Percentiles rank a stretch among this genome's conserved stretches.
Conservation (phyloP, 345 rosid genomes). For the Ceriops zippeliana region DNA sequence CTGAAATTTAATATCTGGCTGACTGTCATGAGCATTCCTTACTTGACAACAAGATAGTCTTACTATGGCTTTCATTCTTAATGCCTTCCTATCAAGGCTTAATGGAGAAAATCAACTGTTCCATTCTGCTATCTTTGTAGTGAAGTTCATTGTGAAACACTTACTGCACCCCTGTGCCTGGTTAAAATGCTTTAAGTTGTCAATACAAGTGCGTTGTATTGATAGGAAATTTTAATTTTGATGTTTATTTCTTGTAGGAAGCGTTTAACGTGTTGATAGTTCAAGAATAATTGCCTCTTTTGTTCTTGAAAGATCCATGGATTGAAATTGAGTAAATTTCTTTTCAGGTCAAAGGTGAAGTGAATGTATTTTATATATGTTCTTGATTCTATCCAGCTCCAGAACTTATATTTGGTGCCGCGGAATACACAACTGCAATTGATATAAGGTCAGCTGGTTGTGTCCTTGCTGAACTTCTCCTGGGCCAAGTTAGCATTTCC, state of each 20-base stretch:
- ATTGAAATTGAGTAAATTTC: neutral
- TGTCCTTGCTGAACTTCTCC: constrained; percentile 36
- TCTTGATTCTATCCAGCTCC: constrained; percentile 39
- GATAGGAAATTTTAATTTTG: too few relatives aligned
- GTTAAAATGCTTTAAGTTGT: too few relatives aligned
- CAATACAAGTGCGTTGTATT: too few relatives aligned
- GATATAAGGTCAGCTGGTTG: constrained; percentile 40
- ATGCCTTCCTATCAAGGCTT: too few relatives aligned
- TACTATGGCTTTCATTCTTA: too few relatives aligned
- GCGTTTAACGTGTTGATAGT: neutral
- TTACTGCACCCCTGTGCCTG: neutral
- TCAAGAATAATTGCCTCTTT: too few relatives aligned
- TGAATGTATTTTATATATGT: constrained; percentile 32
- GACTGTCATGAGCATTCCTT: too few relatives aligned
- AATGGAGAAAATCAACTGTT: too few relatives aligned
- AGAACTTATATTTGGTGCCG: constrained; percentile 36
- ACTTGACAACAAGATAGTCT: too few relatives aligned
- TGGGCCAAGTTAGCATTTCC: constrained; percentile 27
- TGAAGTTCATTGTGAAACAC: too few relatives aligned
- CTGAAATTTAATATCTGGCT: too few relatives aligned
- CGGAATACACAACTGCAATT: constrained; percentile 32
- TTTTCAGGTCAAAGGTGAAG: constrained; percentile 33
- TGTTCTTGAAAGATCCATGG: too few relatives aligned
- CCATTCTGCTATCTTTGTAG: constrained; percentile 2
- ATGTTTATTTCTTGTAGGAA: neutral